phyloP scores from a whole-genome alignment of 2,329 filamentous ascomycete species.

The Nothophaeocryptopus gaeumannii region DNA sequence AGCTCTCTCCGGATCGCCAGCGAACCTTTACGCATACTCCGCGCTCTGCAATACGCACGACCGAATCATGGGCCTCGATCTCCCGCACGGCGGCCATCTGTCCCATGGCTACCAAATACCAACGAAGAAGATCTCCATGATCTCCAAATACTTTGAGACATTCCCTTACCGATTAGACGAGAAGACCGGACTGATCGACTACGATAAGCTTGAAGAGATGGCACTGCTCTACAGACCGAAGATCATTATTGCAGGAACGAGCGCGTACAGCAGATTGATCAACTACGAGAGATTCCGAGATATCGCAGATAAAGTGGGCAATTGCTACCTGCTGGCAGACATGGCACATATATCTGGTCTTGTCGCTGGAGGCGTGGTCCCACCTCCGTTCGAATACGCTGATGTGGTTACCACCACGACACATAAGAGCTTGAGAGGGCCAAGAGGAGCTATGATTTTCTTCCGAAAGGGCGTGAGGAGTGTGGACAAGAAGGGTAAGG shows the following conservation, averaged over 20 bases:
- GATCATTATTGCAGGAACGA: conserved; percentile 90
- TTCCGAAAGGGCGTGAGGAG: conserved; percentile 88
- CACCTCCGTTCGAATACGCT: conserved; percentile 81
- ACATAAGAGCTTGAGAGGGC: conserved; percentile 94
- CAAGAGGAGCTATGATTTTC: conserved; percentile 97
- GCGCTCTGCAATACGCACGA: conserved; percentile 95
- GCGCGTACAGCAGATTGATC: conserved; percentile 91
- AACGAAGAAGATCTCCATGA: conserved; percentile 94
- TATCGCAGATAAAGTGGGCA: conserved; percentile 81
- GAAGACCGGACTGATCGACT: conserved; percentile 90
- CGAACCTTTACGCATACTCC: conserved; percentile 98
- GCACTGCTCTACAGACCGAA: conserved; percentile 90
- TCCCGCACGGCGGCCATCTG: conserved; percentile 91
- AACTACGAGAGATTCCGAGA: conserved; percentile 91
- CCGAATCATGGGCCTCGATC: conserved; percentile 92
- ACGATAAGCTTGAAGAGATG: conserved; percentile 82
- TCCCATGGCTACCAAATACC: conserved; percentile 98
- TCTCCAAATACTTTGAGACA: conserved; percentile 99
- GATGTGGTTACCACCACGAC: conserved; percentile 98
- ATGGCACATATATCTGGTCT: conserved; percentile 98
- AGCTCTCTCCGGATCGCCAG: conserved; percentile 67
- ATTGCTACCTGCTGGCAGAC: conserved; percentile 85
- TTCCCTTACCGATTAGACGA: conserved; percentile 91
- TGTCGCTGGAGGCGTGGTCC: conserved; percentile 86
- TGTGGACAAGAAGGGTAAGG: conserved; percentile 70